Evolutionary conservation across 139 green algal genomes (phyloP).

Genomic region (Coelastrella sp.): DNA sequence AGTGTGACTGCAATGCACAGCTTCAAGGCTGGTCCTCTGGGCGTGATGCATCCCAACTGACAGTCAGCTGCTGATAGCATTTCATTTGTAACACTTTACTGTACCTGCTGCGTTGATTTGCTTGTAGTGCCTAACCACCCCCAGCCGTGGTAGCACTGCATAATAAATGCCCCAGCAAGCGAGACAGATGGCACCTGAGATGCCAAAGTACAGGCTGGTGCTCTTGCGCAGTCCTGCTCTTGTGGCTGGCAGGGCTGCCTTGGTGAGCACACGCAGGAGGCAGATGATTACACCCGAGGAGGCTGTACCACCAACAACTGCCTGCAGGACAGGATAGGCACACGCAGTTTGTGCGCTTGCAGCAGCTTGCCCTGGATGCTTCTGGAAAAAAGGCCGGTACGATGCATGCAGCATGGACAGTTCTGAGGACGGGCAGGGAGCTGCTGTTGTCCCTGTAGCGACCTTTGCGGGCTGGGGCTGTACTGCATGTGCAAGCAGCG

Average conservation of each 20-base stretch:
- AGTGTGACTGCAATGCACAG: too few species aligned
- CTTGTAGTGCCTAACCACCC: constrained; percentile 41
- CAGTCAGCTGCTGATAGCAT: too few species aligned
- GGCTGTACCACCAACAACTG: constrained; percentile 79
- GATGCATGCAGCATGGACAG: too few species aligned
- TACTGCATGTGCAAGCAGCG: too few species aligned
- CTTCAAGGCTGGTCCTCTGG: too few species aligned
- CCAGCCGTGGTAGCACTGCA: constrained; percentile 56
- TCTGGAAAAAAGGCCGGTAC: too few species aligned
- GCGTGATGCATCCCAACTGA: too few species aligned
- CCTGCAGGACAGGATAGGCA: constrained; percentile 55
- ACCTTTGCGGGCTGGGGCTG: too few species aligned
- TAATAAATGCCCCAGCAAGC: constrained; percentile 65
- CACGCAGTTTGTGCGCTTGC: not conserved
- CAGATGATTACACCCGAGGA: constrained; percentile 78
- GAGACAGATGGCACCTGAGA: constrained; percentile 54
- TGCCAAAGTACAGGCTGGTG: constrained; percentile 75
- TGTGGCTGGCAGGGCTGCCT: constrained; percentile 69
- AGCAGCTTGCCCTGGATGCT: too few species aligned
- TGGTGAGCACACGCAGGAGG: constrained; percentile 78
- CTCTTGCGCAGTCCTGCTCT: constrained; percentile 55
- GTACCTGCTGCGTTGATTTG: not conserved
- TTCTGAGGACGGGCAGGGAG: too few species aligned
- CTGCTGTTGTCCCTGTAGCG: too few species aligned
- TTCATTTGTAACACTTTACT: too few species aligned